Base-by-base conservation (phyloP, 208 protist genomes). In the Leptomonas seymouri region DNA sequence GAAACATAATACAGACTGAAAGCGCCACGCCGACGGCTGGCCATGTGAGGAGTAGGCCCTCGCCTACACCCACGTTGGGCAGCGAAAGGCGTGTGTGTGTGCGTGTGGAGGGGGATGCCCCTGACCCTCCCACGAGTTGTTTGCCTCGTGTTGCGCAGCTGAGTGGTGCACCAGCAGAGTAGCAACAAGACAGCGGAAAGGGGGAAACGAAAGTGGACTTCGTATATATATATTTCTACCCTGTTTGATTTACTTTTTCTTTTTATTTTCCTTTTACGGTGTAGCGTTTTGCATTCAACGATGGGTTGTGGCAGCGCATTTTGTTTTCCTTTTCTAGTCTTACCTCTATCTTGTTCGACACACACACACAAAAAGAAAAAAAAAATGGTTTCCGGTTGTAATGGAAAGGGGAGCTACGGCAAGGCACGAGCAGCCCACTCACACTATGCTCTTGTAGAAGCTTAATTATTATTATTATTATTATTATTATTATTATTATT, bases 181-280 rank as follows among this genome's bases (percentile, higher is more conserved):
- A 21, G 23, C 51, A 39, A 39, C 0, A 39, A 57, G 6, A 21
- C 3, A 21, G 5, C 3, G n/a, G 39, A 57, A 39, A n/a, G n/a
- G 16, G 39, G 16, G 31, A 28, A 5, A 30, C 0, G n/a, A 30
- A 53, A 23, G 2, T 28, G 21, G 30, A 53, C 12, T 4, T 16
- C 20, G 16, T 48, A 16, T 42, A 51, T 18, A 1, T 14, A 4
- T 70, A 55, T 63, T 70, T 56, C 62, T 68, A 20, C 54, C 48
- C 42, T 50, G 25, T 57, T 7, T 31, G 20, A 8, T 34, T 42
- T 66, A 23, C 46, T 46, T 58, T 18, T 25, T 58, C 3, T 27
- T 25, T n/a, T 30, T 58, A 9, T 58, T 23, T 6, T n/a, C 5
- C 20, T 50, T 23, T 14, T 23, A 14, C 16, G 15, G 21, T 45